Evolutionary conservation across 2,329 filamentous ascomycete genomes (phyloP).

Genomic region (Penicillium sp.): DNA sequence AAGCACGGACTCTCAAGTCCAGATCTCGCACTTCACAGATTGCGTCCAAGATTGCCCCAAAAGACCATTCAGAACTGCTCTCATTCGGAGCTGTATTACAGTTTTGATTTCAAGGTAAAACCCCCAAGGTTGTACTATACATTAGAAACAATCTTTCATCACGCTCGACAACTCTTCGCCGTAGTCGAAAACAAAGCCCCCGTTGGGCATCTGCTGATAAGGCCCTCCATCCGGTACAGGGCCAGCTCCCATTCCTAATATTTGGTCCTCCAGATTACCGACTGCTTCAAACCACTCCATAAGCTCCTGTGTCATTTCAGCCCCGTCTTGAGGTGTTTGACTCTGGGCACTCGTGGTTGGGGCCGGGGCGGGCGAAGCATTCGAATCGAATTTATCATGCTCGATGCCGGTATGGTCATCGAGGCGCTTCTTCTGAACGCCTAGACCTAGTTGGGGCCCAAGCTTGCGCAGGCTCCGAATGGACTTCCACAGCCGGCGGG

Average conservation of each 20-base stretch:
- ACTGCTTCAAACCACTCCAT: slow-evolving; percentile 65
- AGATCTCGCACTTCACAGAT: no score
- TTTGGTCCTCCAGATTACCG: slow-evolving; percentile 52
- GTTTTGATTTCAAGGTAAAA: background rate
- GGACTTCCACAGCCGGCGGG: slow-evolving; percentile 63
- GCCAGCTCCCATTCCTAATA: slow-evolving; percentile 35
- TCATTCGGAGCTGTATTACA: no score
- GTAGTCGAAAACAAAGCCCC: slow-evolving; percentile 48
- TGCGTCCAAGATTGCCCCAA: no score
- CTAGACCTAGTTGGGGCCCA: slow-evolving; percentile 59
- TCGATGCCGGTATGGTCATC: background rate
- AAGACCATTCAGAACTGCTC: no score
- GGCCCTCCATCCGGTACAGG: slow-evolving; percentile 19
- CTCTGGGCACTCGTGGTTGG: slow-evolving; percentile 58
- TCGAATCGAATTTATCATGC: background rate
- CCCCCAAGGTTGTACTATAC: background rate
- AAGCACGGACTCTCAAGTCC: no score
- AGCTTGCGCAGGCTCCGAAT: slow-evolving; percentile 63
- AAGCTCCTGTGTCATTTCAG: slow-evolving; percentile 60
- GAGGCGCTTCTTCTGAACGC: slow-evolving; percentile 31
- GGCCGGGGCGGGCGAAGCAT: slow-evolving; percentile 54
- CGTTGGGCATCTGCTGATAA: slow-evolving; percentile 34
- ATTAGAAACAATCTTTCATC: slow-evolving; percentile 51
- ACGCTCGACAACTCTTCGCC: slow-evolving; percentile 62
- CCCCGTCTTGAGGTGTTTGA: slow-evolving; percentile 49